Percentiles rank a stretch among this genome's conserved stretches.
Conservation (phyloP, 73 alveolate genomes). For the Effrenium voratum region DNA sequence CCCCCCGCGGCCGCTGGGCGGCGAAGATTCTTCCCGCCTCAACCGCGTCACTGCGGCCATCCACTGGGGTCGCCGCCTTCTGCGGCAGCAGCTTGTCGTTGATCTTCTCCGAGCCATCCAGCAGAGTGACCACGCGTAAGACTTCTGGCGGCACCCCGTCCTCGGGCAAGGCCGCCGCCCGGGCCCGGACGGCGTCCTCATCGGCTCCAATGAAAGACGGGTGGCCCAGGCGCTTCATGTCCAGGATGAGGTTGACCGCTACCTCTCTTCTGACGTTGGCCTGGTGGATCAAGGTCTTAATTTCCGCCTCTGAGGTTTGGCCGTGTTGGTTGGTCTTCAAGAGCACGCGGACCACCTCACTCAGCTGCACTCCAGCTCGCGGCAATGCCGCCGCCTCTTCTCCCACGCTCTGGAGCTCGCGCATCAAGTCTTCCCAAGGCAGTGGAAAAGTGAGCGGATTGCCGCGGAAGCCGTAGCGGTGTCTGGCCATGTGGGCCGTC, state of each 20-base stretch:
- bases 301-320: slow-evolving; percentile 12
- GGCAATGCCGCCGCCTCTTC: not conserved
- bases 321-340: slow-evolving; percentile 39
- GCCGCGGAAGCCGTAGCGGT: slow-evolving; percentile 61
- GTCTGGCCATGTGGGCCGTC: slow-evolving; percentile 50
- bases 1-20: slow-evolving; percentile 30
- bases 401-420: not conserved
- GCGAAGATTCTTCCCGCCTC: slow-evolving; percentile 33
- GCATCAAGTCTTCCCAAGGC: slow-evolving; percentile 45
- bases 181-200: not conserved
- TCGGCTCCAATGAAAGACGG: not conserved
- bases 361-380: slow-evolving; percentile 15
- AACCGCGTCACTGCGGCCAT: not conserved
- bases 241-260: slow-evolving; percentile 47
- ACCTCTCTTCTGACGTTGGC: slow-evolving; percentile 41
- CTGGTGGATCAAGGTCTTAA: slow-evolving; percentile 42
- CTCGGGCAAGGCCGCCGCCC: slow-evolving; percentile 2
- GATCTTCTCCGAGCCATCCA: not conserved
- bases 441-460: slow-evolving; percentile 60
- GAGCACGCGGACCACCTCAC: slow-evolving; percentile 20
- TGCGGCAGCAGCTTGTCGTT: slow-evolving; percentile 30
- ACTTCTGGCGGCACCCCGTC: slow-evolving; percentile 57
- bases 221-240: slow-evolving; percentile 64
- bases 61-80: slow-evolving; percentile 55
- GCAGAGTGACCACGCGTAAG: not conserved